Evolutionary conservation across 1,284 basidiomycete species (phyloP).

Genomic region (Cerioporus squamosus): DNA sequence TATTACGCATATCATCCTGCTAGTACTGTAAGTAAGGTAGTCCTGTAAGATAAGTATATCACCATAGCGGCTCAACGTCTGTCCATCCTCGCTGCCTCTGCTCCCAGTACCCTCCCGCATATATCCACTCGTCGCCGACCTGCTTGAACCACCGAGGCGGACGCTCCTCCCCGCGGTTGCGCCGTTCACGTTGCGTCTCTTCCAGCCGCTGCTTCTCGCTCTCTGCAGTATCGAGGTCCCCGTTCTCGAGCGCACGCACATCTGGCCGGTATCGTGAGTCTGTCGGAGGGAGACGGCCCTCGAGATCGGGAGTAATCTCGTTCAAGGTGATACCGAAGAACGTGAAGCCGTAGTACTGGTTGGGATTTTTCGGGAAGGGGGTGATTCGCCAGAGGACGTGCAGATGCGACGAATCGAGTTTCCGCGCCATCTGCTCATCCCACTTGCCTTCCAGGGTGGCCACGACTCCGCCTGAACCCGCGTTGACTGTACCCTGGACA

Average conservation of each 20-base stretch:
- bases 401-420: slow-evolving; percentile 69
- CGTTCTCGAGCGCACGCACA: slow-evolving; percentile 86
- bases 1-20: slow-evolving; percentile 6
- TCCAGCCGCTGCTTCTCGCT: slow-evolving; percentile 78
- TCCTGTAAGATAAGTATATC: slow-evolving; percentile 32
- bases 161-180: slow-evolving; percentile 58
- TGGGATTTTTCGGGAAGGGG: slow-evolving; percentile 75
- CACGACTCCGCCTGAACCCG: slow-evolving; percentile 53
- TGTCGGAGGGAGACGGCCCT: slow-evolving; percentile 75
- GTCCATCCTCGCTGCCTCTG: slow-evolving; percentile 68
- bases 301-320: slow-evolving; percentile 76
- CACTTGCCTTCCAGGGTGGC: slow-evolving; percentile 81
- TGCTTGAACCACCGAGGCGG: slow-evolving; percentile 76
- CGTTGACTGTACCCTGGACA: slow-evolving; percentile 66
- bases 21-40: slow-evolving; percentile 20
- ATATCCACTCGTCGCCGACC: slow-evolving; percentile 75
- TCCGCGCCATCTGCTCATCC: slow-evolving; percentile 77
- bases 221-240: slow-evolving; percentile 79
- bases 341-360: slow-evolving; percentile 85
- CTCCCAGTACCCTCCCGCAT: slow-evolving; percentile 86
- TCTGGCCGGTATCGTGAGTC: slow-evolving; percentile 89
- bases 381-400: slow-evolving; percentile 77
- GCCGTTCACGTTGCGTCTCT: slow-evolving; percentile 70
- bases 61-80: slow-evolving; percentile 65
- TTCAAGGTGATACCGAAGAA: slow-evolving; percentile 82